Base-by-base conservation (phyloP, 352 stramenopile genomes). In the Pilasporangium apinafurcum region DNA sequence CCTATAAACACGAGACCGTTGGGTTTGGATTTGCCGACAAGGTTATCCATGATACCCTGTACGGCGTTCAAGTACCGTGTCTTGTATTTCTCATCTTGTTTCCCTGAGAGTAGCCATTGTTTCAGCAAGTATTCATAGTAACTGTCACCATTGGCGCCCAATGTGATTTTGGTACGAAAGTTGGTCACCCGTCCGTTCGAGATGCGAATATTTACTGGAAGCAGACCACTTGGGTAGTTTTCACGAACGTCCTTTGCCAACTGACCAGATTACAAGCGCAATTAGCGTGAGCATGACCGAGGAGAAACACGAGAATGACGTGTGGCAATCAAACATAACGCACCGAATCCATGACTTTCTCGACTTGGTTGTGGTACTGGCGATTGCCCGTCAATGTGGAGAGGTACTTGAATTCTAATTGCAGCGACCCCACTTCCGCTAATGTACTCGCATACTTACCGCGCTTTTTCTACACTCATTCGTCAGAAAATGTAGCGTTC, bases 71-170 rank as follows among this genome's bases (percentile, higher is more conserved):
- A 47, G 48, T 92, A 92, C 53, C 70, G 58, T 8, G 54, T 53
- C 43, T 74, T 76, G 57, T 81, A 87, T 50, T 85, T 83, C n/a
- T 67, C 57, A 5, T 91, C 70, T 34, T 62, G 74, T 48, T 89
- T 91, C 26, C 66, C 76, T 12, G 76, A 86, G 7, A 82, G 44
- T 5, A 88, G 57, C 78, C 76, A 91, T 75, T 91, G 79, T 33
- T 92, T 92, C 36, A 92, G 63, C 13, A 92, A 42, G 28, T 92
- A 92, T 48, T 92, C 79, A 55, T 89, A 92, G 68, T 89, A 92
- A 55, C 77, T 92, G 51, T 92, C 77, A 8, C 77, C 79, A 17
- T 83, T 79, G 20, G 77, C 79, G 3, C 79, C 79, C 10, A 92
- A 35, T 1, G 72, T 86, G 61, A 92, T 67, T 37, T 81, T 83